phyloP scores from a whole-genome alignment of 108 stramenopile species.

The Thalassiosira profunda region DNA sequence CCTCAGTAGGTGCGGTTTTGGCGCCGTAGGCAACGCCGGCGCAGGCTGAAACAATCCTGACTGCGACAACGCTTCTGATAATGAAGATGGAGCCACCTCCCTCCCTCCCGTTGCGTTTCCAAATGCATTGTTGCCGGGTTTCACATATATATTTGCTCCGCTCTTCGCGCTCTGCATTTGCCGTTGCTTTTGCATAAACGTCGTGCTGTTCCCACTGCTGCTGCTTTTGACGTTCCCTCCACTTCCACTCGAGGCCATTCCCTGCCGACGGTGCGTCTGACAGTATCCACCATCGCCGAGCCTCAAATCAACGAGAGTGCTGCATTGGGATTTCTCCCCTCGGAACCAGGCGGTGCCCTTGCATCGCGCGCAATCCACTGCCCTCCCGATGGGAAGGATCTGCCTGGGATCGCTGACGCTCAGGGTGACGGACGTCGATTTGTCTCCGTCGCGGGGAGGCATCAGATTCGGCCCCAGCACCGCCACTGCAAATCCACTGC shows the following conservation, averaged over 20 bases:
- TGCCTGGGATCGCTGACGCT: constrained; percentile 65
- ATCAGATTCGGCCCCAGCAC: constrained; percentile 63
- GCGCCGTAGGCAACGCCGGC: background rate
- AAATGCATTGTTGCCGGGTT: background rate
- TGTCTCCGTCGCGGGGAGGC: constrained; percentile 36
- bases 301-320: constrained; percentile 62
- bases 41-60: constrained; percentile 11
- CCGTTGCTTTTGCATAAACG: constrained; percentile 33
- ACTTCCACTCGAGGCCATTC: constrained; percentile 2
- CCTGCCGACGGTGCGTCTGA: constrained; percentile 50
- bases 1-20: constrained; percentile 1
- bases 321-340: constrained; percentile 50
- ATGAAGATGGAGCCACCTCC: background rate
- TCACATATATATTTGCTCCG: background rate
- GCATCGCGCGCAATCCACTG: constrained; percentile 74
- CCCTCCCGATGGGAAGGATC: constrained; percentile 65
- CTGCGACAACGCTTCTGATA: constrained; percentile 26
- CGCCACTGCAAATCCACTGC: constrained; percentile 64
- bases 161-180: background rate
- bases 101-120: background rate
- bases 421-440: constrained; percentile 49
- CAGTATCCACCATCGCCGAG: constrained; percentile 54
- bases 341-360: constrained; percentile 43
- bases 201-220: background rate
- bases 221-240: background rate